A percentile compares a stretch with the other conserved stretches of the same genome.
Evolutionary conservation across 805 yeast species (phyloP).

Genomic region (Wickerhamiella brachini): DNA sequence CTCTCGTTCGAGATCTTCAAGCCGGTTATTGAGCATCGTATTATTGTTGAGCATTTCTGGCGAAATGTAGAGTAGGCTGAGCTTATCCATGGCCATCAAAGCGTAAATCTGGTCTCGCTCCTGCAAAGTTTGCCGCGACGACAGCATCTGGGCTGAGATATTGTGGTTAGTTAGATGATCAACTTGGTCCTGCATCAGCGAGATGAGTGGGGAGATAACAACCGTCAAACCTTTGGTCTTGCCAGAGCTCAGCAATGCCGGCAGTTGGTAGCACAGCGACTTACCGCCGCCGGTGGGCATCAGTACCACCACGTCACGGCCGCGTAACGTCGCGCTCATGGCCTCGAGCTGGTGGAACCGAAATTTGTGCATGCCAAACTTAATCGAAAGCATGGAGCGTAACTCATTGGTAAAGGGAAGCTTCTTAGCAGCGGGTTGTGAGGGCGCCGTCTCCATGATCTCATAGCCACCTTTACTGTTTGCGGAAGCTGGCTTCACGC

Average conservation of each 20-base stretch:
- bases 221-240: slow-evolving; percentile 71
- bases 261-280: slow-evolving; percentile 87
- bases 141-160: slow-evolving; percentile 78
- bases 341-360: slow-evolving; percentile 82
- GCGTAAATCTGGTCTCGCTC: slow-evolving; percentile 52
- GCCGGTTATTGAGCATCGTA: slow-evolving; percentile 47
- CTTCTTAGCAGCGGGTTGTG: background rate
- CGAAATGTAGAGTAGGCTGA: slow-evolving; percentile 72
- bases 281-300: slow-evolving; percentile 99
- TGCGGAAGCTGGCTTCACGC: background rate
- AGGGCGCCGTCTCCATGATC: background rate
- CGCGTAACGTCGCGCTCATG: slow-evolving; percentile 56
- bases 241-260: slow-evolving; percentile 72
- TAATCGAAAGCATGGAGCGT: slow-evolving; percentile 36
- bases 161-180: slow-evolving; percentile 54
- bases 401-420: slow-evolving; percentile 61
- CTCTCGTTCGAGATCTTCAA: slow-evolving; percentile 41
- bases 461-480: background rate
- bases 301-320: slow-evolving; percentile 80
- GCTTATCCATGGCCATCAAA: slow-evolving; percentile 46
- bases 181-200: slow-evolving; percentile 96
- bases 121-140: slow-evolving; percentile 52
- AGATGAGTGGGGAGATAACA: slow-evolving; percentile 86
- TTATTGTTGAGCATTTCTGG: slow-evolving; percentile 90
- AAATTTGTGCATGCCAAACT: slow-evolving; percentile 53